Evolutionary conservation across 2,329 filamentous ascomycete species (phyloP), one percentile per base, ranked within the genome.

Genomic region (Lasiodiplodia gonubiensis): DNA sequence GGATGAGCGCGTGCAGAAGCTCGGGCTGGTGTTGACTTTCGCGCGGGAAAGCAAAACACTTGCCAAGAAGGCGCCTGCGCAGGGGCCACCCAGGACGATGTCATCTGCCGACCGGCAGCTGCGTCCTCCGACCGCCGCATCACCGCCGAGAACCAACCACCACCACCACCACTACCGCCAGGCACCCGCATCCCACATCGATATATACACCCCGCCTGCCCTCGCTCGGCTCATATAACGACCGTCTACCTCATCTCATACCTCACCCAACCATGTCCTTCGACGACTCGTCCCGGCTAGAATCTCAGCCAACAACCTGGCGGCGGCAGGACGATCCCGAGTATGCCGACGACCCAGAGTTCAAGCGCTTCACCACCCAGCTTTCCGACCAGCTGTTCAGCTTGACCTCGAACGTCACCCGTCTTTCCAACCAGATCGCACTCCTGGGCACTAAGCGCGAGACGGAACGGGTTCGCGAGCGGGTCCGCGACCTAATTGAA

Each of bases 291-390:
- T 91, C 91, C 67, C 90, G 88, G 69, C 85, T 97, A 72, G 94
- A 98, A 83, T 89, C 94, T 72, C 90, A 92, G 80, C 88, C 89
- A 49, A 89, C 88, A 35, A 87, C 84, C 69, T 86, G 86, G 81
- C 85, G 92, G 70, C 87, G 89, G 70, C 84, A 88, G 69, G 89
- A 91, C 78, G 91, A 91, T 76, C 85, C 89, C 54, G 83, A 88
- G 74, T 99, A 97, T 82, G 86, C 87, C 76, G 95, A 99, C 81
- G 93, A 98, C 78, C 95, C 95, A 63, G 93, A 93, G 71, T 99
- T 98, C 85, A 88, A 92, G 76, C 86, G 88, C 68, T 87, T 97
- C 73, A 92, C 94, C 70, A 89, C 92, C 75, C 86, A 90, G 68
- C 87, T 98, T 69, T 96, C 92, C 80, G 91, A 92, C 79, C 91